Percentiles rank a stretch among this genome's conserved stretches.
Evolutionary conservation across 495 filamentous ascomycete genomes (phyloP).

Genomic region (Penicillium pulvis): DNA sequence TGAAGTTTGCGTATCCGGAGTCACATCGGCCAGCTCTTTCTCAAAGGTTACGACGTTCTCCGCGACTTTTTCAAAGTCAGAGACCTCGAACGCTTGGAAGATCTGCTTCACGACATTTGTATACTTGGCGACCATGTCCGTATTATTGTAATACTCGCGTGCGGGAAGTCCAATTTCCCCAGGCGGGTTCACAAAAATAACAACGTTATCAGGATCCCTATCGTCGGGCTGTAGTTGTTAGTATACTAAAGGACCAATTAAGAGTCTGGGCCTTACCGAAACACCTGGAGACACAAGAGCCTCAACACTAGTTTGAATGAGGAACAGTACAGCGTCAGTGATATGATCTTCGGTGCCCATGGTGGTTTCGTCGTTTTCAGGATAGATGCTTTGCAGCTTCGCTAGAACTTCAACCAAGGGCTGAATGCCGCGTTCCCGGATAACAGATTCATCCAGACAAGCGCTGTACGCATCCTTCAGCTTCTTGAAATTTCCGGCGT

Average conservation of each 20-base stretch:
- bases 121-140: slow-evolving; percentile 55
- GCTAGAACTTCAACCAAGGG: slow-evolving; percentile 55
- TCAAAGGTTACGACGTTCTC: slow-evolving; percentile 60
- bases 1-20: slow-evolving; percentile 58
- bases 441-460: slow-evolving; percentile 60
- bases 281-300: slow-evolving; percentile 50
- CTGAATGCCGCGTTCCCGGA: slow-evolving; percentile 54
- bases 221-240: slow-evolving; percentile 51
- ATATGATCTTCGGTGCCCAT: slow-evolving; percentile 43
- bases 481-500: slow-evolving; percentile 67
- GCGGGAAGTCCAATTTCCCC: slow-evolving; percentile 59
- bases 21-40: slow-evolving; percentile 58
- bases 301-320: slow-evolving; percentile 53
- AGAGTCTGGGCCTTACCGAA: slow-evolving; percentile 42
- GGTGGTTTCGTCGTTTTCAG: slow-evolving; percentile 42
- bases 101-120: slow-evolving; percentile 49
- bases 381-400: slow-evolving; percentile 56
- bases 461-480: slow-evolving; percentile 63
- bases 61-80: slow-evolving; percentile 29
- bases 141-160: slow-evolving; percentile 66
- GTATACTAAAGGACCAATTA: background rate
- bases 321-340: slow-evolving; percentile 54
- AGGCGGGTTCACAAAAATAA: slow-evolving; percentile 57
- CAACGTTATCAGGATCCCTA: slow-evolving; percentile 64
- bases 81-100: slow-evolving; percentile 34